Evolutionary conservation across 768 basidiomycete species (phyloP), one percentile per base, ranked within the genome.

Genomic region (Leccinum fibrillosum): DNA sequence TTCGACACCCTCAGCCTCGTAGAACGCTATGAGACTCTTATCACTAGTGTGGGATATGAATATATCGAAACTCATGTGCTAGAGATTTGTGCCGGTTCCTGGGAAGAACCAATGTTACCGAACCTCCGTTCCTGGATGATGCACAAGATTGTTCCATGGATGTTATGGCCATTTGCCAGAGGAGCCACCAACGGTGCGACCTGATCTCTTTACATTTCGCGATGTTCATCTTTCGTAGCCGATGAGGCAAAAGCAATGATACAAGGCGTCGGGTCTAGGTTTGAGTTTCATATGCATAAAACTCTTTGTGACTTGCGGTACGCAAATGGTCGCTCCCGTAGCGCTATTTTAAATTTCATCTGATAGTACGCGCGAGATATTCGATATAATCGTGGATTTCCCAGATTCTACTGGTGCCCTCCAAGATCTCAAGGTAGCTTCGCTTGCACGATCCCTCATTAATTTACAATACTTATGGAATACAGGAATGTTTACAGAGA

Each of bases 371-470:
- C 79, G 77, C 51, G 95, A 98, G 70, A 88, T 98, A 19, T 98
- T 97, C 68, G 93, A 96, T 63, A 97, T 98, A 56, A 96, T 98
- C 57, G 86, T 98, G 55, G 92, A 96, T 66, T 95, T 85, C 64
- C 94, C 96, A 0, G 90, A 94, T 59, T 96, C 95, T 0, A 79
- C 77, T 62, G 85, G 88, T 4, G 94, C 94, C 0, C 74, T 98
- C 19, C 81, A 89, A 56, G 97, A 99, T 74, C 78, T 98, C 19
- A 89, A 84, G 75, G 94, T 92, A 50, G 37, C 21, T 5, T 55
- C 49, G 4, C 15, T 39, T 30, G 15, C 25, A 32, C 15, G 17
- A 34, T 39, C 6, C 17, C 19, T 44, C 15, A 7, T 34, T 5
- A n/a, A 52, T 45, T 28, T 30, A 42, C 26, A 25, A 2, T 52